A percentile compares a stretch with the other conserved stretches of the same genome.
Evolutionary conservation across 495 filamentous ascomycete species (phyloP).

Genomic region (Hypoxylon rickii): DNA sequence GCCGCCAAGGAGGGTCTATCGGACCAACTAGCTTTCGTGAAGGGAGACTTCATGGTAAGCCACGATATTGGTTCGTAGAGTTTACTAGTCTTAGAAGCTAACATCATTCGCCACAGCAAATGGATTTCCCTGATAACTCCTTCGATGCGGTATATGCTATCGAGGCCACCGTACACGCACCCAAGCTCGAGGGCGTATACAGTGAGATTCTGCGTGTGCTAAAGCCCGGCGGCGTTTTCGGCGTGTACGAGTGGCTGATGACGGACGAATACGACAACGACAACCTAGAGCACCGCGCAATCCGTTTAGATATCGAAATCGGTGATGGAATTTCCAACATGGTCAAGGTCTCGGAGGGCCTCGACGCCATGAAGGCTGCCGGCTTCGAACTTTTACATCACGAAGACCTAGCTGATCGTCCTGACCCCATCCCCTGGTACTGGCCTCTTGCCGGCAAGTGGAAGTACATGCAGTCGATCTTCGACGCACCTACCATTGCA

Average conservation of each 20-base stretch:
- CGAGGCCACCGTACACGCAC: slow-evolving; percentile 95
- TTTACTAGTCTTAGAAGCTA: background rate
- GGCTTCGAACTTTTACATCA: slow-evolving; percentile 85
- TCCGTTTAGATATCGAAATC: slow-evolving; percentile 94
- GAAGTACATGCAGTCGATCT: slow-evolving; percentile 77
- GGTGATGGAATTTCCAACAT: slow-evolving; percentile 99
- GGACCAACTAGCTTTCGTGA: slow-evolving; percentile 83
- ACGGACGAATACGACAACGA: slow-evolving; percentile 92
- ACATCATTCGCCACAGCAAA: slow-evolving; percentile 66
- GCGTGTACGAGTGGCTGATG: slow-evolving; percentile 99
- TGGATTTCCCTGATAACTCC: slow-evolving; percentile 87
- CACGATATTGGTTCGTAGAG: background rate
- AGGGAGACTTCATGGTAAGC: slow-evolving; percentile 95
- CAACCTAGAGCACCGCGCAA: slow-evolving; percentile 84
- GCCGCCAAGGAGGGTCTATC: slow-evolving; percentile 79
- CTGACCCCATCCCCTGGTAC: slow-evolving; percentile 87
- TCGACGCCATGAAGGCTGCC: slow-evolving; percentile 83
- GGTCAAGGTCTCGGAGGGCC: slow-evolving; percentile 84
- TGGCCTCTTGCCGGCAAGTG: slow-evolving; percentile 83
- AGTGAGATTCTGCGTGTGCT: slow-evolving; percentile 91
- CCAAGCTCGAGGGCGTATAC: slow-evolving; percentile 93
- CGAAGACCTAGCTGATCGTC: slow-evolving; percentile 86
- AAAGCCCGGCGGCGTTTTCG: slow-evolving; percentile 95
- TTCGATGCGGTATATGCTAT: slow-evolving; percentile 99
- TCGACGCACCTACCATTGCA: slow-evolving; percentile 82